Evolutionary conservation across 1,284 basidiomycete genomes (phyloP).

Genomic region (Leccinum variabile): DNA sequence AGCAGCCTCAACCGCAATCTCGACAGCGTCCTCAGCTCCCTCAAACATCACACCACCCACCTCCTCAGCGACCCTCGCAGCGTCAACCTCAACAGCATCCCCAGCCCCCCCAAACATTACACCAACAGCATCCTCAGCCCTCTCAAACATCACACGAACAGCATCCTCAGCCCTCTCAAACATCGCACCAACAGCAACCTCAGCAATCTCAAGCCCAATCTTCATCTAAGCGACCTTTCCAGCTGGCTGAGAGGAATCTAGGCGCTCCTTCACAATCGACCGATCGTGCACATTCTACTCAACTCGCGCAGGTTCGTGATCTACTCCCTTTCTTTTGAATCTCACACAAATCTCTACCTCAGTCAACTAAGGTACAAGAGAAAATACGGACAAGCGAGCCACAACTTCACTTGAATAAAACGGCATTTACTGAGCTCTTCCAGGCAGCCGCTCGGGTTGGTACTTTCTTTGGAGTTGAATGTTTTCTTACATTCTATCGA

Average conservation of each 20-base stretch:
- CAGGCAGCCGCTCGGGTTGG: constrained; percentile 26
- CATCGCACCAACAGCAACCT: background rate
- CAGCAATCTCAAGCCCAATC: background rate
- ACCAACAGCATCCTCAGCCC: constrained; percentile 1
- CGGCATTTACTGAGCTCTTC: constrained; percentile 26
- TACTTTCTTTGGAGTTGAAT: constrained; percentile 2
- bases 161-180: background rate
- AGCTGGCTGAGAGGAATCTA: background rate
- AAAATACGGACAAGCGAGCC: background rate
- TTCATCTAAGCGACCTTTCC: background rate
- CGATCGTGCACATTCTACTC: background rate
- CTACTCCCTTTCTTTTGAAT: background rate
- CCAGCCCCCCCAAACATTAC: background rate
- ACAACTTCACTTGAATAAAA: constrained; percentile 9
- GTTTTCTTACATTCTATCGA: constrained; percentile 7
- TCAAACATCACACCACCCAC: background rate
- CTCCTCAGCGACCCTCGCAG: background rate
- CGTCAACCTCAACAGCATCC: background rate
- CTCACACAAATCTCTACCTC: constrained; percentile 1
- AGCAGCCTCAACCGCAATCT: background rate
- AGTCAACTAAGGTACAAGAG: constrained; percentile 6
- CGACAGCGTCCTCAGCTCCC: background rate
- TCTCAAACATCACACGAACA: background rate
- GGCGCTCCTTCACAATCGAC: constrained; percentile 2
- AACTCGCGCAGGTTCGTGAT: constrained; percentile 7